Evolutionary conservation across 129 eudicot genomes (phyloP).

Genomic region (Mikania micrantha): DNA sequence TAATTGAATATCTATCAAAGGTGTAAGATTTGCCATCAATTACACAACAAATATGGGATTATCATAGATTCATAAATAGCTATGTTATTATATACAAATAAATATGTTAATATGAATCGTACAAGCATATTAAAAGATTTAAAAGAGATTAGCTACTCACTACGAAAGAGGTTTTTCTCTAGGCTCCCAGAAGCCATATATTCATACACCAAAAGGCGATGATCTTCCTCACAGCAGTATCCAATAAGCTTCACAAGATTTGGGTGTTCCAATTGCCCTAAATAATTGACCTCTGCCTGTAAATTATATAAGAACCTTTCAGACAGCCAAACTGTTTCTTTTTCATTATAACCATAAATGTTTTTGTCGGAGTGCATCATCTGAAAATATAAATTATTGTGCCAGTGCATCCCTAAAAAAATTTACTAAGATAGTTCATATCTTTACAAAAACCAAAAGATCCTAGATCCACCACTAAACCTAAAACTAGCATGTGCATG

Average conservation of each 20-base stretch:
- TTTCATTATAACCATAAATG: background rate
- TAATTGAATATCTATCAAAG: background rate
- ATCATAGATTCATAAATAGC: background rate
- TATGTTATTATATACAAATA: no score
- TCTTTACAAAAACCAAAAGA: background rate
- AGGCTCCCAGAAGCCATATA: slow-evolving; percentile 97
- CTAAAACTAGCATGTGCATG: background rate
- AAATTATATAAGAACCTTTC: slow-evolving; percentile 16
- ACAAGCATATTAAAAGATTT: background rate
- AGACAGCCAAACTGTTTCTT: background rate
- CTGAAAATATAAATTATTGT: background rate
- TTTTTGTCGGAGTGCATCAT: background rate
- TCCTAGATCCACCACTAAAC: background rate
- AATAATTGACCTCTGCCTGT: slow-evolving; percentile 94
- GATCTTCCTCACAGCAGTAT: slow-evolving; percentile 94
- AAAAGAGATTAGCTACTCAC: slow-evolving; percentile 43
- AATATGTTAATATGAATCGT: background rate
- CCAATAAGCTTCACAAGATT: slow-evolving; percentile 97
- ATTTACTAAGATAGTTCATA: background rate
- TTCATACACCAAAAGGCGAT: slow-evolving; percentile 91
- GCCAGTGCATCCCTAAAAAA: background rate
- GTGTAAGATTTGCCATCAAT: background rate
- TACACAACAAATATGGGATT: background rate
- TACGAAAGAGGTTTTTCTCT: slow-evolving; percentile 82
- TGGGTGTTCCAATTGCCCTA: slow-evolving; percentile 89